Evolutionary conservation across 2,329 filamentous ascomycete genomes (phyloP), one percentile per base, ranked within the genome.

Genomic region (Alternaria angustiovoidea): DNA sequence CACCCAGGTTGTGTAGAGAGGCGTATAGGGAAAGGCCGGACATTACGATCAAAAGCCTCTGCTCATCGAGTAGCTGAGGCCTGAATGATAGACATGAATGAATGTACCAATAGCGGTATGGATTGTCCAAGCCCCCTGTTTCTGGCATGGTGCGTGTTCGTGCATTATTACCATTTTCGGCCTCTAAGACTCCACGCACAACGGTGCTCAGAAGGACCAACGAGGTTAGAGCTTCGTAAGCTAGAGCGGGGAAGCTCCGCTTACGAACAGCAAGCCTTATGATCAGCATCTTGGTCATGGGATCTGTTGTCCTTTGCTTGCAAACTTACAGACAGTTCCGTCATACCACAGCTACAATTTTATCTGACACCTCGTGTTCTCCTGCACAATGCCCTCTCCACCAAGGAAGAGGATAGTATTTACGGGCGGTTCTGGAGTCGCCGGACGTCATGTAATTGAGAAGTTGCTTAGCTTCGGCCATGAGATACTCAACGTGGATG

Each of bases 1-100:
- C 63, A 96, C 94, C 26, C 94, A 98, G 85, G 73, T 72, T 11
- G 72, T 64, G 18, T 75, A 71, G 61, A 49, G 30, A 16, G 47
- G 18, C 24, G 7, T 48, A 34, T 26, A 18, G 24, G 44, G 20
- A 24, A 34, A 34, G 36, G 32, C 49, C 16, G n/a, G 26, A 41
- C 12, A 52, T 54, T 20, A 48, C 43, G 46, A 42, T 30, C 54
- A 38, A 56, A 59, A 44, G 38, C 48, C 26, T 32, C 41, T n/a
- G 30, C 41, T 46, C 51, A 59, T 30, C 42, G 20, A 42, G 59
- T 51, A 54, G 59, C 57, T 47, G 53, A 56, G 61, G 54, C 62
- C 59, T 68, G 51, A 66, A 76, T 63, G 73, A 74, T 74, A 74
- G 73, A 73, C 63, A 76, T 66, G 69, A 75, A 75, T 67, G 67